phyloP scores from a whole-genome alignment of 164 flowering plant species.

The Dillenia suffruticosa region DNA sequence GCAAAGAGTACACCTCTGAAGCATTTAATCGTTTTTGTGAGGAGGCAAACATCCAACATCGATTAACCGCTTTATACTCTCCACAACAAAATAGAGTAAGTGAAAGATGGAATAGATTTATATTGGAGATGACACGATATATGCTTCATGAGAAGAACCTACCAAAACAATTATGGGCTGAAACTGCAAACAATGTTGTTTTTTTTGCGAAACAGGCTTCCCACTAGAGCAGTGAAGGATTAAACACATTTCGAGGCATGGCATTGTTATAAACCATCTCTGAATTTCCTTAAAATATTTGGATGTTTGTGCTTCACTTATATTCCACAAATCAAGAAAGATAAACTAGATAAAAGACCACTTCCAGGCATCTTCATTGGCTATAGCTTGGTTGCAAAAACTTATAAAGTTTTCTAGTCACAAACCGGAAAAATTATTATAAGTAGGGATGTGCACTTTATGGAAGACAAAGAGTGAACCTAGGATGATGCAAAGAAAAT shows the following conservation, averaged over 20 bases:
- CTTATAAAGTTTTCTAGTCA: too few relatives aligned
- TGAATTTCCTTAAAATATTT: conserved; percentile 3
- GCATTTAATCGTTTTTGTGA: conserved; percentile 1
- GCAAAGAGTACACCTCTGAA: conserved; percentile 1
- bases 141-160: not conserved
- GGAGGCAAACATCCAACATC: conserved; percentile 1
- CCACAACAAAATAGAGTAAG: not conserved
- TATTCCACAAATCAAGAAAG: too few relatives aligned
- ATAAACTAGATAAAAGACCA: not conserved
- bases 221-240: not conserved
- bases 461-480: too few relatives aligned
- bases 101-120: conserved; percentile 1
- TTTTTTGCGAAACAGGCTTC: conserved; percentile 1
- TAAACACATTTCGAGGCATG: conserved; percentile 8
- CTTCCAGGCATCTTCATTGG: too few relatives aligned
- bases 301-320: not conserved
- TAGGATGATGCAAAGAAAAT: too few relatives aligned
- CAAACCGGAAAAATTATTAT: too few relatives aligned
- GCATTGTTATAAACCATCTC: conserved; percentile 3
- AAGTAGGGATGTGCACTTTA: too few relatives aligned
- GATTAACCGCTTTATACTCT: conserved; percentile 3
- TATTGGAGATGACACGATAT: conserved; percentile 6
- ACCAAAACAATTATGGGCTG: not conserved
- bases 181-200: not conserved
- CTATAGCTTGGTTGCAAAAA: too few relatives aligned